Evolutionary conservation across 129 eudicot genomes (phyloP), one percentile per base, ranked within the genome.

Genomic region (Helianthus tuberosus): DNA sequence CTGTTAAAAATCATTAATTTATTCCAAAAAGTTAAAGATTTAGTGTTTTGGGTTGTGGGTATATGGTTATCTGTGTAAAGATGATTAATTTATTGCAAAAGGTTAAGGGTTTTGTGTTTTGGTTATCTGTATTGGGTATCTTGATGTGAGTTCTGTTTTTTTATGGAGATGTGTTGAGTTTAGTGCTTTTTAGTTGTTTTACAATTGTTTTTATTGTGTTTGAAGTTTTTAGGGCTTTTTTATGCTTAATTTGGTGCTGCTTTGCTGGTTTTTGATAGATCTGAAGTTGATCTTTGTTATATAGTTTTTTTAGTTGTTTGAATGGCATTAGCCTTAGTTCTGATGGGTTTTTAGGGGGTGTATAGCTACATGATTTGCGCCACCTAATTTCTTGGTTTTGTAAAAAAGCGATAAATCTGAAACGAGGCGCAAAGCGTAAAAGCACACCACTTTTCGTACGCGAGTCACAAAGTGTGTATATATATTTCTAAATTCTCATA

Each of bases 11-110:
- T 48, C 5, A 39, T 70, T 70, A 63, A 58, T 62, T 77, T 36
- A 71, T 63, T 58, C 11, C 49, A 48, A 60, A 62, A 60, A 27
- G 63, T 57, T 53, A 11, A 38, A 14, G n/a, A 32, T 36, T 79
- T 79, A 43, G 70, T 67, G 75, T 43, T 48, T 74, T 74, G 64
- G 59, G 43, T 67, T 57, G 53, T 71, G 79, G 77, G 60, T 35
- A 75, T 78, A 52, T 52, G 66, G 65, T 76, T 43, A 78, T 67
- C 43, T 46, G 15, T 25, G 72, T 55, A 25, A 67, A 54, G 43
- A 11, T 48, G 8, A 39, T 70, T 70, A 63, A 58, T 62, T 77
- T 36, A 71, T 63, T 58, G 15, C 39, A 36, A 60, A 62, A 60
- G 16, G 63, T 57, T 53, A 11, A 38, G 27, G n/a, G 48, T 36